These are phyloP conservation scores for Colletotrichum lini DNA, from an alignment of 2,329 filamentous ascomycete species.

Conservation along the genomic window DNA sequence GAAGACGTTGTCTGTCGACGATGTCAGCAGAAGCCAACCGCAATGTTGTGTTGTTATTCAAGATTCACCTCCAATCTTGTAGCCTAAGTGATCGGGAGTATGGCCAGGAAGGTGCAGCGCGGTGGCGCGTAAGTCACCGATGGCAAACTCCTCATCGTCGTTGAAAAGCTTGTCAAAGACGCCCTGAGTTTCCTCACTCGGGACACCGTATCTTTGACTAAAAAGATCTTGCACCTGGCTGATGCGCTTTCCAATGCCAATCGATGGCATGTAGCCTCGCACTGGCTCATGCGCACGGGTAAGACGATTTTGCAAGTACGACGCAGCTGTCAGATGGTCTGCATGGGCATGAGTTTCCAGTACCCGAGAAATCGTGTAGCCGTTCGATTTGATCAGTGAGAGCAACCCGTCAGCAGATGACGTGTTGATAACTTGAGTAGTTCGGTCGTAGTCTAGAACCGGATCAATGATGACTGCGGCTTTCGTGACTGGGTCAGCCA, in stretches of 20 bases:
- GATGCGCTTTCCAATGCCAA: slow-evolving; percentile 72
- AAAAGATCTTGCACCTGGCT: slow-evolving; percentile 65
- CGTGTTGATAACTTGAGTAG: slow-evolving; percentile 60
- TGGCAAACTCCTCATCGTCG: slow-evolving; percentile 66
- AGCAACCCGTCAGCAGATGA: slow-evolving; percentile 67
- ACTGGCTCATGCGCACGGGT: slow-evolving; percentile 33
- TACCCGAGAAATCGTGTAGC: slow-evolving; percentile 65
- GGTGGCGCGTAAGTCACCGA: slow-evolving; percentile 62
- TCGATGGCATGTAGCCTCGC: slow-evolving; percentile 55
- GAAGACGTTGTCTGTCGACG: slow-evolving; percentile 60
- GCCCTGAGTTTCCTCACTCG: slow-evolving; percentile 56
- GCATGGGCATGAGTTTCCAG: slow-evolving; percentile 76
- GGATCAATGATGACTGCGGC: slow-evolving; percentile 72
- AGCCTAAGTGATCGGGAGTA: slow-evolving; percentile 73
- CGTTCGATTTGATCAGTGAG: slow-evolving; percentile 55
- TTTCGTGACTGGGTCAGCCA: slow-evolving; percentile 66
- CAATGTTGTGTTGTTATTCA: background rate
- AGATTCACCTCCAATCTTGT: slow-evolving; percentile 63
- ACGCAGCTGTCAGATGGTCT: slow-evolving; percentile 72
- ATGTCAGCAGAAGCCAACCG: slow-evolving; percentile 13
- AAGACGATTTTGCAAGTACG: slow-evolving; percentile 68
- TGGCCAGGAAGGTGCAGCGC: slow-evolving; percentile 72
- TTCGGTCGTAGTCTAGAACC: slow-evolving; percentile 70
- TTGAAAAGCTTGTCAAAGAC: slow-evolving; percentile 69
- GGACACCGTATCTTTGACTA: slow-evolving; percentile 62